phyloP scores from a whole-genome alignment of 2,329 filamentous ascomycete species.

The Paracorniculantispora psalliotae region DNA sequence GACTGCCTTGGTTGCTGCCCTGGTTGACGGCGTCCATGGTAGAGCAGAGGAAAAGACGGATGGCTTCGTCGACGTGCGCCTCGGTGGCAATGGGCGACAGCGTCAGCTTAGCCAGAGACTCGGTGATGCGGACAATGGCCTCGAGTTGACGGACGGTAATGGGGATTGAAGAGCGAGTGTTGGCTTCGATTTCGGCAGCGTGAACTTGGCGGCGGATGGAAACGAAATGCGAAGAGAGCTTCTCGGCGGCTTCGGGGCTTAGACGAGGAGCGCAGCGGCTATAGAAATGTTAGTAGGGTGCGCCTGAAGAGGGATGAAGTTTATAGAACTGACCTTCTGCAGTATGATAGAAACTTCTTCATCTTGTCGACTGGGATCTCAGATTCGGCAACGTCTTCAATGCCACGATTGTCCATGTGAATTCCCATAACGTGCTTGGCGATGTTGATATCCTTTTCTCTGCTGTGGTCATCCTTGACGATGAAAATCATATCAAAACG shows the following conservation, averaged over 20 bases:
- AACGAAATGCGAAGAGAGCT: slow-evolving; percentile 94
- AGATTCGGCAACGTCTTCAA: slow-evolving; percentile 77
- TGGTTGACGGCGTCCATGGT: slow-evolving; percentile 98
- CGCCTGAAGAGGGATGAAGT: neutral
- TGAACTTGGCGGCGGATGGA: slow-evolving; percentile 93
- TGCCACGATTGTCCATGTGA: slow-evolving; percentile 83
- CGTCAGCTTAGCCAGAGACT: slow-evolving; percentile 87
- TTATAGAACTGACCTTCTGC: slow-evolving; percentile 70
- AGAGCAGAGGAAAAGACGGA: slow-evolving; percentile 88
- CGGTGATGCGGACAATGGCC: slow-evolving; percentile 94
- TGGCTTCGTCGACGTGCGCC: slow-evolving; percentile 92
- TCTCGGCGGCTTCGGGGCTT: slow-evolving; percentile 86
- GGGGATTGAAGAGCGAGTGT: slow-evolving; percentile 86
- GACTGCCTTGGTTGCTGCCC: slow-evolving; percentile 74
- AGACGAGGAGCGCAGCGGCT: slow-evolving; percentile 90
- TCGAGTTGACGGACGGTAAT: slow-evolving; percentile 97
- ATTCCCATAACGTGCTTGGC: slow-evolving; percentile 97
- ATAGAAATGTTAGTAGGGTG: slow-evolving; percentile 24
- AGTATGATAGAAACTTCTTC: slow-evolving; percentile 95
- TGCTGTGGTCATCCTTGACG: slow-evolving; percentile 89
- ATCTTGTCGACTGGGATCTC: slow-evolving; percentile 95
- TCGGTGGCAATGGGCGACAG: slow-evolving; percentile 84
- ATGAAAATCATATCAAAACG: slow-evolving; percentile 99
- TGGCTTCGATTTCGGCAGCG: slow-evolving; percentile 82
- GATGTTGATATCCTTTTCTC: slow-evolving; percentile 84